Evolutionary conservation across 2,329 filamentous ascomycete genomes (phyloP).

Genomic region (Nakataea oryzae): DNA sequence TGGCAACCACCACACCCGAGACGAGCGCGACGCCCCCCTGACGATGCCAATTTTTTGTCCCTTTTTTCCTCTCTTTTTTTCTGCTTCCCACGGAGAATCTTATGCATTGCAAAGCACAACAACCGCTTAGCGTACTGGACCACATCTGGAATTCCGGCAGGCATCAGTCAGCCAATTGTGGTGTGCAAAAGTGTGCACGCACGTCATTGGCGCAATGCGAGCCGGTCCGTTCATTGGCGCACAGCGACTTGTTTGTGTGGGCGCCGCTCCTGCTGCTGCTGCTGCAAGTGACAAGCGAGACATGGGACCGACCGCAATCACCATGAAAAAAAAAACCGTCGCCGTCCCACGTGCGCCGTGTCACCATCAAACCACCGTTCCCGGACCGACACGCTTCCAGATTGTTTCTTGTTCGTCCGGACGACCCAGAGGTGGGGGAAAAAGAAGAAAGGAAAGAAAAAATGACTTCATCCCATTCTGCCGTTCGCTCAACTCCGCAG

Average conservation of each 20-base stretch:
- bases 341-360: background rate
- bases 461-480: background rate
- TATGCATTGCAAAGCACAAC: background rate
- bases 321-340: background rate
- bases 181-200: background rate
- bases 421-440: background rate
- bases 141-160: background rate
- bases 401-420: background rate
- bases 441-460: background rate
- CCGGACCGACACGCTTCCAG: background rate
- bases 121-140: background rate
- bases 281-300: background rate
- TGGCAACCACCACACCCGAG: background rate
- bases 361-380: background rate
- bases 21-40: background rate
- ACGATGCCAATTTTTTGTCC: background rate
- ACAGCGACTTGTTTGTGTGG: background rate
- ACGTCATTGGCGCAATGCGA: background rate
- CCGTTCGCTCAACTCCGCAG: background rate
- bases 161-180: background rate
- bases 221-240: background rate
- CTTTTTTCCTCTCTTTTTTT: too few relatives aligned
- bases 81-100: background rate
- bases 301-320: background rate
- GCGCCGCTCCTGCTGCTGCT: too few relatives aligned